Evolutionary conservation across 2,329 filamentous ascomycete genomes (phyloP), one percentile per base, ranked within the genome.

Genomic region (Mollisia scopiformis): DNA sequence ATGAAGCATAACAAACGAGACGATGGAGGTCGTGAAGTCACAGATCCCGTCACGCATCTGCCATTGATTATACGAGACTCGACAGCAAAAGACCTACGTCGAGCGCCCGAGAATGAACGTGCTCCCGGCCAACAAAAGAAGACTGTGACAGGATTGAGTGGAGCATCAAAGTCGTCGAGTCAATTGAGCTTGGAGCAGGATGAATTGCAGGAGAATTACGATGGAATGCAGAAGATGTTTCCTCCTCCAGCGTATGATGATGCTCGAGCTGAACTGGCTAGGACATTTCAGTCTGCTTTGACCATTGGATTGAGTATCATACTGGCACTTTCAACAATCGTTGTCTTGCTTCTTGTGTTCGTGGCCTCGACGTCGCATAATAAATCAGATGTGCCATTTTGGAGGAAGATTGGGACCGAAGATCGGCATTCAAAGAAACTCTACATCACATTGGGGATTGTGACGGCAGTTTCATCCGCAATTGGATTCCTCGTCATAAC

Each of bases 1-100:
- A 71, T 68, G 68, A 68, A 68, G 54, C 57, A 68, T 46, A 68
- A 64, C 25, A 62, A 64, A 41, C 51, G 63, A 25, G 58, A 65
- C 52, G 61, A 66, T 51, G 65, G 66, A 19, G 67, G 63, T 10
- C 77, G 82, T 57, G 77, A 83, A 66, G 83, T 86, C 27, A 86
- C 83, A n/a, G 84, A 86, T 68, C 84, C 83, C 0, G 76, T 86
- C 50, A 86, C 84, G 4, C 84, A 86, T 75, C 73, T 86, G 16
- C 83, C 83, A 5, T 77, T 86, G 28, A 74, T 74, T 25, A 84
- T 86, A 35, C 81, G 83, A 68, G 84, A 86, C 64, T 82, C 80
- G 55, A 85, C 83, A 0, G 72, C 73, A 25, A 78, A 80, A 31
- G 81, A 84, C 59, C 68, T 86, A 31, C 76, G 82, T 62, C 73